These are phyloP conservation scores for Tulasnella sp. DNA, from an alignment of 768 basidiomycete species.

Conservation along the genomic window DNA sequence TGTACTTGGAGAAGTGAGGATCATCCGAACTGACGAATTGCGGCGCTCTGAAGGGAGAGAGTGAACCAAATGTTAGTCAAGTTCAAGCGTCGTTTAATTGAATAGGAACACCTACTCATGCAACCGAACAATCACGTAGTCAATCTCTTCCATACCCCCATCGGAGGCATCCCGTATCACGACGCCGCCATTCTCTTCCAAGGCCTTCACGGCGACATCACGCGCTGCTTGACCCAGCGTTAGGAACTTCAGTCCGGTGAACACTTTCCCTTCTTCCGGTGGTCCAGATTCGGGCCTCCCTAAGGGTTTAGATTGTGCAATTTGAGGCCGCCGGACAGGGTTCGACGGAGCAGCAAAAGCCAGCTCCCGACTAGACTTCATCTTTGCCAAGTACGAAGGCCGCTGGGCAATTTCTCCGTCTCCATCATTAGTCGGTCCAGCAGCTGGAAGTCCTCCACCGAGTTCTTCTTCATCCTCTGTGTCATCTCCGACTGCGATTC, in stretches of 20 bases:
- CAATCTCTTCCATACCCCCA: conserved; percentile 55
- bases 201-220: conserved; percentile 58
- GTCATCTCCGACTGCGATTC: conserved; percentile 1
- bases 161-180: conserved; percentile 46
- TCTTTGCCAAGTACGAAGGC: conserved; percentile 24
- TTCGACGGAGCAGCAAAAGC: conserved; percentile 7
- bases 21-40: conserved; percentile 12
- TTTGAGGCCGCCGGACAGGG: conserved; percentile 5
- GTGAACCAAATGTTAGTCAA: background rate
- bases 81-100: too few relatives aligned
- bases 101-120: conserved; percentile 59
- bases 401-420: background rate
- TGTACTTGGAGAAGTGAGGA: conserved; percentile 40
- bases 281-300: background rate
- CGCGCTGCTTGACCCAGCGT: conserved; percentile 70
- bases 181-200: conserved; percentile 63
- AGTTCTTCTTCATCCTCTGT: conserved; percentile 32
- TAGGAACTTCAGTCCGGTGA: conserved; percentile 60
- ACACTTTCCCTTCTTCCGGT: conserved; percentile 46
- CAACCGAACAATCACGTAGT: conserved; percentile 71
- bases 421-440: background rate
- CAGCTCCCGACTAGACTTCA: background rate
- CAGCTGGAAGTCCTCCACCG: background rate
- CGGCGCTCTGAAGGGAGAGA: conserved; percentile 24
- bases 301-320: background rate